Evolutionary conservation across 805 yeast genomes (phyloP), one percentile per base, ranked within the genome.

Genomic region (Millerozyma acaciae): DNA sequence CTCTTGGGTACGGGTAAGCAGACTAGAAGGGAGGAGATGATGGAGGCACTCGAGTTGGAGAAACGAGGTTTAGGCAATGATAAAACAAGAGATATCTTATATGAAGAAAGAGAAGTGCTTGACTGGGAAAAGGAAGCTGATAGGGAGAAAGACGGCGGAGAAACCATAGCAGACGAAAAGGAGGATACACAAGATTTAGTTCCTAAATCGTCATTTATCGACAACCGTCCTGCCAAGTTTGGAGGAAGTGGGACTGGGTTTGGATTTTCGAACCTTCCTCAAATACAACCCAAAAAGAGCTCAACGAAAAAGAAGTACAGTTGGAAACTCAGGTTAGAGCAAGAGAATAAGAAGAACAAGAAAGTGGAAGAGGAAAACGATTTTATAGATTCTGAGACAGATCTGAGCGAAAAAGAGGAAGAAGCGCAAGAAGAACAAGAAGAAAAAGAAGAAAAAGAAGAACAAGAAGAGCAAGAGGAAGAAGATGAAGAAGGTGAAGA

Each of bases 1-100:
- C 69, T 73, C 4, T 70, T 90, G 31, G 97, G 97, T 31, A 72
- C 76, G 10, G 90, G 88, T 9, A 68, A 64, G 32, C 76, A 72
- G 42, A 84, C 95, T 1, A 76, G 73, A 42, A 71, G 67, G 33
- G 89, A 84, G 48, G 75, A 73, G 39, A 72, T 86, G 59, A 59
- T 71, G n/a, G 90, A 84, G 48, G 95, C 95, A 0, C 53, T 85
- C 35, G 73, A 73, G 33, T 59, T 80, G 25, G 96, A 87, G 49
- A 68, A 69, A 38, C 79, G 77, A 49, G 95, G 95, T 2, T 65
- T 82, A 38, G 81, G 75, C 1, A 75, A 73, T 51, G 87, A 78
- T 2, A 56, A 61, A 21, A 80, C 86, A 0, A 68, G 62, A 30
- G 80, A 73, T 15, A 67, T 85, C 14, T 56, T 85, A 18, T 85